Evolutionary conservation across 768 basidiomycete genomes (phyloP).

Genomic region (Mycena indigotica): DNA sequence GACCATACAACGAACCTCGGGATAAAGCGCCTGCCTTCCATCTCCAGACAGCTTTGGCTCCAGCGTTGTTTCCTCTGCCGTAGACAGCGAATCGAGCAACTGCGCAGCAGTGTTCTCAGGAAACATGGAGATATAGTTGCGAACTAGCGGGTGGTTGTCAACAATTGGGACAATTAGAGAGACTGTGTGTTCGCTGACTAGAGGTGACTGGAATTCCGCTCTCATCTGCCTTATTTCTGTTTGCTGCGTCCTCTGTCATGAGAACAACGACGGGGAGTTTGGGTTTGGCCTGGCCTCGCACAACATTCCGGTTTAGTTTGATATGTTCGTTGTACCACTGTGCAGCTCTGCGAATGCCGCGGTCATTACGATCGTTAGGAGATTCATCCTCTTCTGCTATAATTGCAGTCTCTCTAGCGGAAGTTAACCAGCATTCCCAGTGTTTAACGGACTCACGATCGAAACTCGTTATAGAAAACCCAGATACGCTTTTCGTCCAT

Average conservation of each 20-base stretch:
- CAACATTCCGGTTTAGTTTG: conserved; percentile 48
- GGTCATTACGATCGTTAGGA: conserved; percentile 93
- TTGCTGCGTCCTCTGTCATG: conserved; percentile 87
- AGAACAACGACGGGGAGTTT: conserved; percentile 68
- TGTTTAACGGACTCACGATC: conserved; percentile 56
- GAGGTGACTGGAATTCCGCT: conserved; percentile 64
- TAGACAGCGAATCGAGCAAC: conserved; percentile 82
- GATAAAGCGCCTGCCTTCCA: conserved; percentile 65
- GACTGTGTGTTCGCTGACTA: conserved; percentile 42
- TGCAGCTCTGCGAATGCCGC: conserved; percentile 88
- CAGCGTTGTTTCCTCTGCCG: conserved; percentile 60
- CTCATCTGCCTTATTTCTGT: conserved; percentile 71
- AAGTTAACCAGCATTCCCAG: background rate
- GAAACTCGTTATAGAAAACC: conserved; percentile 87
- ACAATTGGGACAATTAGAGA: background rate
- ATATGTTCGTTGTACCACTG: conserved; percentile 87
- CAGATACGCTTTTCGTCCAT: conserved; percentile 85
- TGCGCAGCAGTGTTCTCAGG: conserved; percentile 51
- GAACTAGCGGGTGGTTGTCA: conserved; percentile 45
- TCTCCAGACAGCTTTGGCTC: conserved; percentile 61
- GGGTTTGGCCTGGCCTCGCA: conserved; percentile 49
- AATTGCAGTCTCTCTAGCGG: conserved; percentile 75
- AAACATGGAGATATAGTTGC: conserved; percentile 80
- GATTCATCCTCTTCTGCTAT: conserved; percentile 76
- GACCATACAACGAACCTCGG: conserved; percentile 56